A percentile compares a stretch with the other conserved stretches of the same genome.
These are phyloP conservation scores for Scleroderma citrinum DNA, from an alignment of 768 basidiomycete species.

Conservation along the genomic window DNA sequence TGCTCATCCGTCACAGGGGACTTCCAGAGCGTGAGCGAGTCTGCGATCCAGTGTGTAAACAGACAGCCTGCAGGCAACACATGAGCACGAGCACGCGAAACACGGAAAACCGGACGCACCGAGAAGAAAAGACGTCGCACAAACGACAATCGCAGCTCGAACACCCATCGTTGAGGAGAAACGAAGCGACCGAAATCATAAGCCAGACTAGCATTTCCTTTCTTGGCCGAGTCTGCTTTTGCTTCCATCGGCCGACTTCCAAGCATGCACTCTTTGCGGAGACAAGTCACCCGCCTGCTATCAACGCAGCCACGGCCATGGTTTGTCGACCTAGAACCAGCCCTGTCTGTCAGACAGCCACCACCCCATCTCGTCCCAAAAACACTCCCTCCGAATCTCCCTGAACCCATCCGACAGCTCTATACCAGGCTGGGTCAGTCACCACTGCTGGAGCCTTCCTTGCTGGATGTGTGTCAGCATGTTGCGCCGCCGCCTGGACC, in stretches of 20 bases:
- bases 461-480: slow-evolving; percentile 50
- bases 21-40: slow-evolving; percentile 86
- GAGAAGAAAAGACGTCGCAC: slow-evolving; percentile 73
- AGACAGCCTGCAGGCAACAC: slow-evolving; percentile 48
- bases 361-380: slow-evolving; percentile 23
- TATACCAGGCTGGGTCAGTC: slow-evolving; percentile 53
- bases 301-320: slow-evolving; percentile 38
- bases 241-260: neutral
- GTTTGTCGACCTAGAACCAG: slow-evolving; percentile 55
- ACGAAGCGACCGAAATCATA: slow-evolving; percentile 12
- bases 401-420: slow-evolving; percentile 47
- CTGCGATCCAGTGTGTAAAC: slow-evolving; percentile 92
- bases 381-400: slow-evolving; percentile 45
- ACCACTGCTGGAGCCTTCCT: slow-evolving; percentile 62
- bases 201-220: slow-evolving; percentile 1
- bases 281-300: neutral
- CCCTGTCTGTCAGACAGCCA: slow-evolving; percentile 5
- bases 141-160: slow-evolving; percentile 69
- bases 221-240: neutral
- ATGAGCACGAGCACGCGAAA: neutral
- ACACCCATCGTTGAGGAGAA: slow-evolving; percentile 49
- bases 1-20: slow-evolving; percentile 80
- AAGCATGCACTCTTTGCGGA: neutral
- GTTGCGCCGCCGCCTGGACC: slow-evolving; percentile 49
- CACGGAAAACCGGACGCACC: slow-evolving; percentile 36